Evolutionary conservation across 2,329 filamentous ascomycete genomes (phyloP).

Genomic region (Aplosporella prunicola): DNA sequence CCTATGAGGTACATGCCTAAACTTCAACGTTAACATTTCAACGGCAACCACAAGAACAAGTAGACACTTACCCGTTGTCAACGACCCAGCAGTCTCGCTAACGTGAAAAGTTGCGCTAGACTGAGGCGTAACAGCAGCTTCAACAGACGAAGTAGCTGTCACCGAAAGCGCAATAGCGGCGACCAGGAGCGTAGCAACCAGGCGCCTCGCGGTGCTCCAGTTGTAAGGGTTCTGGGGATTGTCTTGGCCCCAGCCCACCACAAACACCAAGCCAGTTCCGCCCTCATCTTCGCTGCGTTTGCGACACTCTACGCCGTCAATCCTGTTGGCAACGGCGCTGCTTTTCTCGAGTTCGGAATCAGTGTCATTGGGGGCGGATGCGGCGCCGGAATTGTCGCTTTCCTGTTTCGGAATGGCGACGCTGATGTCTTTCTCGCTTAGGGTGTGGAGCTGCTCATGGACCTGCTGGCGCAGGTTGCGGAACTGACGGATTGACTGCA

Average conservation of each 20-base stretch:
- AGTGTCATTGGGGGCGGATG: too few species aligned
- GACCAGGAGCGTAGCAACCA: conserved; percentile 25
- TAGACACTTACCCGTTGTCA: conserved; percentile 7
- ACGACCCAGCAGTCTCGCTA: conserved; percentile 3
- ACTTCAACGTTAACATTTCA: conserved; percentile 12
- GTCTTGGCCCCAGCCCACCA: conserved; percentile 26
- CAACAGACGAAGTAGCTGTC: conserved; percentile 44
- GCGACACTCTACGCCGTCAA: too few species aligned
- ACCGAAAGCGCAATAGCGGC: conserved; percentile 41
- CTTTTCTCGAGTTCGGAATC: too few species aligned
- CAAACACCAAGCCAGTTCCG: conserved; percentile 21
- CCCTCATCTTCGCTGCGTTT: background rate
- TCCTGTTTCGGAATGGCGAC: too few species aligned
- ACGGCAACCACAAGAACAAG: conserved; percentile 34
- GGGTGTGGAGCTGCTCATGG: too few species aligned
- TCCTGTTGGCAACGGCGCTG: too few species aligned
- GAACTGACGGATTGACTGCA: too few species aligned
- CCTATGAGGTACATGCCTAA: conserved; percentile 22
- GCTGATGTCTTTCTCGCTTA: too few species aligned
- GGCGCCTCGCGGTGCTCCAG: conserved; percentile 22
- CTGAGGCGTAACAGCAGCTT: conserved; percentile 39
- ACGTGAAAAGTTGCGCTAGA: conserved; percentile 35
- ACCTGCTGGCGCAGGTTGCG: too few species aligned
- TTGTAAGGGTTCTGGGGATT: conserved; percentile 31
- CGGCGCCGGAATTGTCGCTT: too few species aligned